These are phyloP conservation scores for Blastobotrys terrestris DNA, from an alignment of 805 yeast species.

Conservation along the genomic window DNA sequence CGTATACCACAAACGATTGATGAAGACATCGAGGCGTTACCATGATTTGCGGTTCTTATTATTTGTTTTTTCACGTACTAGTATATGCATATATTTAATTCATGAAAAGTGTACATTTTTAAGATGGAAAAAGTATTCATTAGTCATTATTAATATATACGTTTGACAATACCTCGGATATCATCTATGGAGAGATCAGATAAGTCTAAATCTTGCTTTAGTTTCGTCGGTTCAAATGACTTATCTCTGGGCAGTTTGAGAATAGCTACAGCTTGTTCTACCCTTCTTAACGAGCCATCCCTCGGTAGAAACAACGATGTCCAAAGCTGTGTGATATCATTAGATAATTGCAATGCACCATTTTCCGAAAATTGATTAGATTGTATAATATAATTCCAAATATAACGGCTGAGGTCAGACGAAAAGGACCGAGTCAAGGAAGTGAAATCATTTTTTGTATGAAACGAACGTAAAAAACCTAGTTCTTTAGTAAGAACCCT, in stretches of 20 bases:
- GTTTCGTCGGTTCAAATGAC: neutral
- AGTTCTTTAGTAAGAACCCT: constrained; percentile 27
- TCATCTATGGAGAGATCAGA: constrained; percentile 7
- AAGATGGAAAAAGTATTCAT: neutral
- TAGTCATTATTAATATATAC: constrained; percentile 1
- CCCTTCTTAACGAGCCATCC: constrained; percentile 6
- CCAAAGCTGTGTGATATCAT: constrained; percentile 33
- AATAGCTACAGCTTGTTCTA: constrained; percentile 8
- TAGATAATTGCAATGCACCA: constrained; percentile 34
- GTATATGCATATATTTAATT: neutral
- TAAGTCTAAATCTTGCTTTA: neutral
- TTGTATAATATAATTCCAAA: constrained; percentile 35
- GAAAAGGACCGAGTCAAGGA: constrained; percentile 26
- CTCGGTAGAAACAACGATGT: constrained; percentile 10
- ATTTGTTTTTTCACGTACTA: neutral
- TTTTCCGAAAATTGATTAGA: constrained; percentile 32
- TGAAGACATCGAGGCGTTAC: neutral
- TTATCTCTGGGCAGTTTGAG: neutral
- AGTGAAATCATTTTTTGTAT: constrained; percentile 29
- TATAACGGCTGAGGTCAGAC: constrained; percentile 29
- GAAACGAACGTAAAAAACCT: constrained; percentile 26
- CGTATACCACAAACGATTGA: neutral
- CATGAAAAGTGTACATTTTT: neutral
- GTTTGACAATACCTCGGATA: constrained; percentile 10
- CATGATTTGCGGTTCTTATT: neutral